Conservation (phyloP, 106 monocot genomes). For the Ottelia alismoides region DNA sequence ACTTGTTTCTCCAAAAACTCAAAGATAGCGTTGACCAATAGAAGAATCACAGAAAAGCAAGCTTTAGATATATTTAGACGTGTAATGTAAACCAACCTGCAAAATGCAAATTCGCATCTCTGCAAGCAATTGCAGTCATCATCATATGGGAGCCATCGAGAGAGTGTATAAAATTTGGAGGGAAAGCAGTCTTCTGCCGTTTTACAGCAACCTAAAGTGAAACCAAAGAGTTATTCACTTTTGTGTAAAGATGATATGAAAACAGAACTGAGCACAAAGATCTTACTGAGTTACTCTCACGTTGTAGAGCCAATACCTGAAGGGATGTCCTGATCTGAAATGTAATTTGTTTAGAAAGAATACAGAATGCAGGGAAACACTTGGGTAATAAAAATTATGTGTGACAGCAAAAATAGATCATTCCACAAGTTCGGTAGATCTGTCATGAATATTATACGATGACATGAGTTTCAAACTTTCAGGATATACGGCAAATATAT, state of each 20-base stretch:
- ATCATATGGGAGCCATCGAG: constrained; percentile 99
- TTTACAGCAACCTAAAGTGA: constrained; percentile 50
- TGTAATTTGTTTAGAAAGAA: not conserved
- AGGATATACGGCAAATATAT: not conserved
- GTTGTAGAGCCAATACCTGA: constrained; percentile 54
- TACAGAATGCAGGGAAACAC: not conserved
- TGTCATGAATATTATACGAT: not conserved
- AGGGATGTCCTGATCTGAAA: constrained; percentile 74
- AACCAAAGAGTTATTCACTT: not conserved
- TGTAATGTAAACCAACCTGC: too few relatives aligned
- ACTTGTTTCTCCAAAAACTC: too few relatives aligned
- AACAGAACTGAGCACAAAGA: not conserved
- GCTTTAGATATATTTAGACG: too few relatives aligned
- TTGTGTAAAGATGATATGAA: not conserved
- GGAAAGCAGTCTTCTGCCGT: constrained; percentile 85
- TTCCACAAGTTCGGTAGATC: not conserved
- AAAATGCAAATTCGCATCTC: constrained; percentile 56
- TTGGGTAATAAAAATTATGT: too few relatives aligned
- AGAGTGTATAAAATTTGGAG: constrained; percentile 95
- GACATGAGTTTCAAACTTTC: not conserved
- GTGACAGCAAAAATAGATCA: not conserved
- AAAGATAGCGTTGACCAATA: too few relatives aligned
- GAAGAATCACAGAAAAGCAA: too few relatives aligned
- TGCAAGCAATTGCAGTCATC: constrained; percentile 94
- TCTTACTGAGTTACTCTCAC: constrained; percentile 41